phyloP scores from a whole-genome alignment of 257 asterid species.

The Dorcoceras hygrometricum region DNA sequence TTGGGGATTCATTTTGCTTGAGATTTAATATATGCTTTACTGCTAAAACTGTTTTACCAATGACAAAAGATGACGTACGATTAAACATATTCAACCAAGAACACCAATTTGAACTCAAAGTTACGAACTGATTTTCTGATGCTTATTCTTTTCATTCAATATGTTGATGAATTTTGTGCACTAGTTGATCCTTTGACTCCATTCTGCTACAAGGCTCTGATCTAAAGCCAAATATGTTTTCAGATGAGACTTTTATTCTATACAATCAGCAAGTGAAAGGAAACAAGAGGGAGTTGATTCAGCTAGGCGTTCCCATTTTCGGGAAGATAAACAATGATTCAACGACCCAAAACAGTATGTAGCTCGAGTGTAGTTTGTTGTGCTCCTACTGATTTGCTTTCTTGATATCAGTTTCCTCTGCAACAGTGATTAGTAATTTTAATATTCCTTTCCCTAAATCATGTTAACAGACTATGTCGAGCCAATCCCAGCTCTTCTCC shows the following conservation, averaged over 20 bases:
- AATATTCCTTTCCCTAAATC: background rate
- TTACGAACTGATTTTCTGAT: background rate
- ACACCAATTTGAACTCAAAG: slow-evolving; percentile 12
- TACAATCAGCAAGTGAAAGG: slow-evolving; percentile 89
- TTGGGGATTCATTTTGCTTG: slow-evolving; percentile 52
- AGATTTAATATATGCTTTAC: slow-evolving; percentile 28
- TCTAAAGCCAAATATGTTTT: slow-evolving; percentile 16
- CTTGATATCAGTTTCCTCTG: background rate
- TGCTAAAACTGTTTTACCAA: slow-evolving; percentile 15
- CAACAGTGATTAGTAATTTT: background rate
- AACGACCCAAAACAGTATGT: slow-evolving; percentile 55
- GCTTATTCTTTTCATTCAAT: background rate
- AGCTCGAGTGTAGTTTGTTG: background rate
- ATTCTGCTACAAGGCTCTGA: slow-evolving; percentile 20
- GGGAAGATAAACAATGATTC: slow-evolving; percentile 63
- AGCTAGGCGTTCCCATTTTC: slow-evolving; percentile 89
- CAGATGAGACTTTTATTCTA: slow-evolving; percentile 91
- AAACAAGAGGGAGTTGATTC: slow-evolving; percentile 93
- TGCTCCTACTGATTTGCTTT: background rate
- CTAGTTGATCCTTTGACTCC: slow-evolving; percentile 2
- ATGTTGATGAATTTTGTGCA: background rate
- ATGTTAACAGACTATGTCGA: slow-evolving; percentile 56
- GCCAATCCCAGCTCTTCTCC: slow-evolving; percentile 84
- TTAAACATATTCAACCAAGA: background rate
- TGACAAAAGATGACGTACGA: slow-evolving; percentile 12